Percentiles rank a stretch among this genome's conserved stretches.
Evolutionary conservation across 768 basidiomycete genomes (phyloP).

Genomic region (Lactarius sp.): DNA sequence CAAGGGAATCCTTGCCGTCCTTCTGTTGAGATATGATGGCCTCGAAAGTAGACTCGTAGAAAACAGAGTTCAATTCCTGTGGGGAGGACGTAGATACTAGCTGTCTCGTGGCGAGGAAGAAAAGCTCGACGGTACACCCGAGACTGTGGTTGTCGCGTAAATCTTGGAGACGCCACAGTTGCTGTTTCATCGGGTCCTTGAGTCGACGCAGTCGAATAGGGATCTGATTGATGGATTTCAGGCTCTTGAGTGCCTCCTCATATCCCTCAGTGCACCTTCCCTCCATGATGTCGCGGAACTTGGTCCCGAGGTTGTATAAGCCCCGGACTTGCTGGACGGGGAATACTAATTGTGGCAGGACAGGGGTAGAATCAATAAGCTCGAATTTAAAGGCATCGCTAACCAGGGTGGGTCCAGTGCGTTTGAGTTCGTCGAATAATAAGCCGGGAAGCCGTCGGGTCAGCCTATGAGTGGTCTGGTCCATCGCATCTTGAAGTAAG

Average conservation of each 20-base stretch:
- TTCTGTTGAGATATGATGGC: background rate
- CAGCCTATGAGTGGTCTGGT: background rate
- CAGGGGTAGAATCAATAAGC: background rate
- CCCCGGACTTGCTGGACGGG: background rate
- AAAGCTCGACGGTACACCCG: conserved; percentile 3
- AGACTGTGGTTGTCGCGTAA: conserved; percentile 1
- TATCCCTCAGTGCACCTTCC: background rate
- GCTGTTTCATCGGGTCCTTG: background rate
- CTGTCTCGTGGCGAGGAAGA: conserved; percentile 10
- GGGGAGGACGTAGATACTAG: background rate
- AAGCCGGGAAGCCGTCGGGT: conserved; percentile 11
- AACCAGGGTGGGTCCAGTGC: background rate
- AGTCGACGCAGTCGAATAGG: background rate
- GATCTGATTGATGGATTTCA: background rate
- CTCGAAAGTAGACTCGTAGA: background rate
- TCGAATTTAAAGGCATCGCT: background rate
- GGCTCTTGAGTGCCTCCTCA: background rate
- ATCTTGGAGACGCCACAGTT: conserved; percentile 13
- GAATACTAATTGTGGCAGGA: background rate
- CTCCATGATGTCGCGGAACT: background rate
- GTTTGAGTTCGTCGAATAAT: background rate
- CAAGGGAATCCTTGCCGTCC: background rate
- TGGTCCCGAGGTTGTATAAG: background rate
- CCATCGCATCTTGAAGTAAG: background rate
- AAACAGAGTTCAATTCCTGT: background rate